Evolutionary conservation across 148 eudicot species (phyloP).

Genomic region (Dianthus caryophyllus): DNA sequence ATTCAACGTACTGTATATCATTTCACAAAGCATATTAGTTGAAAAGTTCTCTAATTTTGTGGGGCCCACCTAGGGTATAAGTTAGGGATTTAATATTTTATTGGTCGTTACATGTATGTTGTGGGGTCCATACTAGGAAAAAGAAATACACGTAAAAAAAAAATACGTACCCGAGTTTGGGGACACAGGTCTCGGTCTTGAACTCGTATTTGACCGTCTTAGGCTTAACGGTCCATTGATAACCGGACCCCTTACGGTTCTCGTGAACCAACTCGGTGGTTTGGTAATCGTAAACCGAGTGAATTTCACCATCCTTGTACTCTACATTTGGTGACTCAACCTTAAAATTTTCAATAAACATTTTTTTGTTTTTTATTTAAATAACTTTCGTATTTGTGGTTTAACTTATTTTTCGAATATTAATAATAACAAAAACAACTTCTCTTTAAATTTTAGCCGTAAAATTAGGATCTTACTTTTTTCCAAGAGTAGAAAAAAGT

Average conservation of each 20-base stretch:
- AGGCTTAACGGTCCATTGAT: conserved; percentile 92
- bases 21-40: too few relatives aligned
- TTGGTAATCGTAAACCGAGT: conserved; percentile 67
- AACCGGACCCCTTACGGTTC: conserved; percentile 60
- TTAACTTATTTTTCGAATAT: neutral
- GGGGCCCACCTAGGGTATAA: too few relatives aligned
- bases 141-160: too few relatives aligned
- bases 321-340: conserved; percentile 88
- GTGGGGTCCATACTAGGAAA: neutral
- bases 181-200: conserved; percentile 69
- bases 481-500: neutral
- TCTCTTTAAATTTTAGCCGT: conserved; percentile 4
- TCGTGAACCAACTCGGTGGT: conserved; percentile 96
- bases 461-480: neutral
- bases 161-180: conserved; percentile 73
- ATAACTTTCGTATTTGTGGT: neutral
- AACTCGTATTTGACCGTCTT: conserved; percentile 79
- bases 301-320: conserved; percentile 74
- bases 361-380: conserved; percentile 27
- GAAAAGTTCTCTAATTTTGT: too few relatives aligned
- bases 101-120: neutral
- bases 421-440: too few relatives aligned
- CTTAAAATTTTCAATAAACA: conserved; percentile 86
- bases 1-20: too few relatives aligned
- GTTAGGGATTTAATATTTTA: too few relatives aligned